Base-by-base conservation (phyloP, 306 rosid genomes). In the Acmispon strigosus region DNA sequence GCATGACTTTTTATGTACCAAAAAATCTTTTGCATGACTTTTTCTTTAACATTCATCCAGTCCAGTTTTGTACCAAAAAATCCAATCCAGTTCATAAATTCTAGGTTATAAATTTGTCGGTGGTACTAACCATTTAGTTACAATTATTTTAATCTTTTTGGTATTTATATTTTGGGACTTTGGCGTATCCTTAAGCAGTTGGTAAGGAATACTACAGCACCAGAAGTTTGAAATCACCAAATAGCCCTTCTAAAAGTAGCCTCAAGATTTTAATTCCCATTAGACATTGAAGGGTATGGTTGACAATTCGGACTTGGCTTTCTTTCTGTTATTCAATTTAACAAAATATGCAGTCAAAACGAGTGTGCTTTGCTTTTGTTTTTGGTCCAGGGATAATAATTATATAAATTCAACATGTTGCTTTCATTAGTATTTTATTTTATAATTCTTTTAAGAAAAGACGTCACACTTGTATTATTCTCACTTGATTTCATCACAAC, bases 81-180 rank as follows among this genome's bases (percentile, higher is more conserved):
- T n/a, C n/a, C n/a, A n/a, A 6, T 27, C 4, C 0, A 16, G 22
- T 5, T 17, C 24, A 49, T 49, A 17, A 8, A 37, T 2, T 37
- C 43, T 6, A n/a, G 3, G 66, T 34, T 11, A 10, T 17, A 77
- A 78, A 53, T 12, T 24, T 82, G 83, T 82, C 86, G 86, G 86
- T 78, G 86, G 17, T 57, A 37, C 53, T 72, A 81, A 76, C 54
- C 66, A 73, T 79, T 62, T 62, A 3, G 16, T 18, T 18, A 43
- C 45, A 20, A 66, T 60, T 73, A 73, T 72, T 73, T 58, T 66
- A 50, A 14, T 22, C 5, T 22, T 36, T 57, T 20, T 62, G 52
- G 13, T 39, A 19, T 44, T 66, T 73, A 36, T 54, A 45, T 45
- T 49, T 66, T 48, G 2, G 18, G 39, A 72, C 50, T 56, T 63